Conservation (phyloP, 2,329 filamentous ascomycete species). For the Albophoma yamanashiensis region DNA sequence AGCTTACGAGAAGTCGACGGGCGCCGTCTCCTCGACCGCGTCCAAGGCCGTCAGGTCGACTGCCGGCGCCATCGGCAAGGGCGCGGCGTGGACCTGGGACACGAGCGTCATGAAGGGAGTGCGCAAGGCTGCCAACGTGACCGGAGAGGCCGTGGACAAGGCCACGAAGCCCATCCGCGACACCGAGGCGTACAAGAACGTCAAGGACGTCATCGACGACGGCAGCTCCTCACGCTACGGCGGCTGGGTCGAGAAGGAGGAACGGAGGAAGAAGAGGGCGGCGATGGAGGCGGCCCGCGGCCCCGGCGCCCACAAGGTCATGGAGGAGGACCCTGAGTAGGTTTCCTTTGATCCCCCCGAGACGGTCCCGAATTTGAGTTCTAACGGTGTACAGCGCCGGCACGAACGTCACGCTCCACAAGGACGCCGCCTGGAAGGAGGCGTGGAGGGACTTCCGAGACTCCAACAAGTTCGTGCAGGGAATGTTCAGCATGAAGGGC, state of each 20-base stretch:
- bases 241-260: slow-evolving; percentile 94
- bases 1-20: slow-evolving; percentile 79
- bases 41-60: slow-evolving; percentile 75
- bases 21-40: slow-evolving; percentile 69
- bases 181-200: slow-evolving; percentile 87
- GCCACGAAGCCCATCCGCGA: slow-evolving; percentile 90
- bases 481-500: slow-evolving; percentile 74
- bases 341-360: slow-evolving; percentile 20
- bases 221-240: slow-evolving; percentile 93
- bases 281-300: slow-evolving; percentile 53
- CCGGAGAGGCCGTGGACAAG: slow-evolving; percentile 81
- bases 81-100: slow-evolving; percentile 95
- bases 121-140: slow-evolving; percentile 73
- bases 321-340: slow-evolving; percentile 82
- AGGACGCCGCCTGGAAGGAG: slow-evolving; percentile 95
- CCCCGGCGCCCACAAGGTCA: slow-evolving; percentile 39
- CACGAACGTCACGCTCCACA: slow-evolving; percentile 89
- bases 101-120: slow-evolving; percentile 87
- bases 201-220: slow-evolving; percentile 94
- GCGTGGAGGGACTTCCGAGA: slow-evolving; percentile 97
- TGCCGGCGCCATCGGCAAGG: slow-evolving; percentile 76
- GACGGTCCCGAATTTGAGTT: background rate
- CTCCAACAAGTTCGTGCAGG: slow-evolving; percentile 77
- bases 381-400: slow-evolving; percentile 54
- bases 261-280: slow-evolving; percentile 72